phyloP scores from a whole-genome alignment of 345 rosid genomes.

The Mallotus nudiflorus region DNA sequence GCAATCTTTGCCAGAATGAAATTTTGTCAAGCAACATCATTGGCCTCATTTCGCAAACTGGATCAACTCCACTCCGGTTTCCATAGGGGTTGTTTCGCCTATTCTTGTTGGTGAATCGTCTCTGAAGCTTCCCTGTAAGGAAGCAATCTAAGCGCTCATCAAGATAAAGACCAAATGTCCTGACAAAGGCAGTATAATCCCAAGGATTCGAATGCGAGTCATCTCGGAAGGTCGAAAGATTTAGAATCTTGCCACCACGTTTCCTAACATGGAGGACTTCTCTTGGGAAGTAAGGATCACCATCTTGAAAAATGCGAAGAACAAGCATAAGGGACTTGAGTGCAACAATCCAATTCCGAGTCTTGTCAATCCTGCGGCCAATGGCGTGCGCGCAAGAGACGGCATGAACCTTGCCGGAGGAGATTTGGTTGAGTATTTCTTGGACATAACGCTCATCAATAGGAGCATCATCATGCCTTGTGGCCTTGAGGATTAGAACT shows the following conservation, averaged over 20 bases:
- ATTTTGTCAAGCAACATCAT: constrained; percentile 56
- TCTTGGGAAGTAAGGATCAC: constrained; percentile 71
- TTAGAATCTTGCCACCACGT: constrained; percentile 69
- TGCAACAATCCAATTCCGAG: constrained; percentile 80
- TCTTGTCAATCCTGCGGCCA: constrained; percentile 63
- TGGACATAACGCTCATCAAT: constrained; percentile 59
- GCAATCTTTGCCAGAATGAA: constrained; percentile 64
- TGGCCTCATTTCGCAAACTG: constrained; percentile 66
- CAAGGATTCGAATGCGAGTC: constrained; percentile 69
- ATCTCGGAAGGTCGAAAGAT: constrained; percentile 66
- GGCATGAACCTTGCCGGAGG: constrained; percentile 54
- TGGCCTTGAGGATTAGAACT: constrained; percentile 74
- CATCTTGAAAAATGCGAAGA: constrained; percentile 71
- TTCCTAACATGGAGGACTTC: constrained; percentile 77
- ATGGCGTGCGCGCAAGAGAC: constrained; percentile 61
- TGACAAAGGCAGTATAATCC: constrained; percentile 68
- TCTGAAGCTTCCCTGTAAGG: constrained; percentile 63
- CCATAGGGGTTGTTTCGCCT: constrained; percentile 4
- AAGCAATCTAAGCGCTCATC: constrained; percentile 74
- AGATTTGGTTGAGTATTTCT: constrained; percentile 51
- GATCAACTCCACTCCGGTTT: constrained; percentile 24
- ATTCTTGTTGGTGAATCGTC: constrained; percentile 33
- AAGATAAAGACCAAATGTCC: constrained; percentile 64
- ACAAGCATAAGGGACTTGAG: constrained; percentile 77
- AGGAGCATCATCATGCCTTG: constrained; percentile 74